Percentiles rank a stretch among this genome's conserved stretches.
Evolutionary conservation across 108 stramenopile genomes (phyloP).

Genomic region (Fistulifera pelliculosa): DNA sequence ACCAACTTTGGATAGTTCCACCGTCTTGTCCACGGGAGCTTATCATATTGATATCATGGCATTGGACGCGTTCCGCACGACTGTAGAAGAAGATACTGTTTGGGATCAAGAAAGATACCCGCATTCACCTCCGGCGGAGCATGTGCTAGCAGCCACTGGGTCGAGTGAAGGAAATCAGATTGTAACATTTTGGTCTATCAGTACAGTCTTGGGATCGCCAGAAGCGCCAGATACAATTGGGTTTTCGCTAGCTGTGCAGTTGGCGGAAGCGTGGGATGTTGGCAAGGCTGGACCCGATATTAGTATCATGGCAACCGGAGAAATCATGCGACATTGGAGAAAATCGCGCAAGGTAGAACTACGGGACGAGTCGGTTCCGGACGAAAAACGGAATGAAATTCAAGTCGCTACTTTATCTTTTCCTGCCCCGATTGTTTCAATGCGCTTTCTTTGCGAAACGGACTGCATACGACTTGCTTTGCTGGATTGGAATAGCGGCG

Average conservation of each 20-base stretch:
- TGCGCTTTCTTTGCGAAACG: slow-evolving; percentile 12
- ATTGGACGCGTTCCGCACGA: slow-evolving; percentile 47
- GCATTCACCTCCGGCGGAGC: slow-evolving; percentile 39
- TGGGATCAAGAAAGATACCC: slow-evolving; percentile 34
- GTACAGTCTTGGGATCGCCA: slow-evolving; percentile 11
- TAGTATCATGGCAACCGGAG: slow-evolving; percentile 33
- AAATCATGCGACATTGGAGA: slow-evolving; percentile 34
- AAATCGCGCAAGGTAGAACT: slow-evolving; percentile 17
- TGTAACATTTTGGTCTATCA: slow-evolving; percentile 38
- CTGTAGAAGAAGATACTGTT: slow-evolving; percentile 19
- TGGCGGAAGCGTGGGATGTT: slow-evolving; percentile 23
- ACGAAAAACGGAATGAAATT: not conserved
- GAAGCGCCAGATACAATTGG: slow-evolving; percentile 1
- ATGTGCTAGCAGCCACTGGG: slow-evolving; percentile 56
- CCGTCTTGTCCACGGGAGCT: slow-evolving; percentile 41
- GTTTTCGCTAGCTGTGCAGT: slow-evolving; percentile 20
- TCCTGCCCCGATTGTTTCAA: slow-evolving; percentile 28
- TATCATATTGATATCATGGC: slow-evolving; percentile 50
- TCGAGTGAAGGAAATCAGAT: slow-evolving; percentile 9
- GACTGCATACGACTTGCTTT: slow-evolving; percentile 26
- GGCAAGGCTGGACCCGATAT: slow-evolving; percentile 35
- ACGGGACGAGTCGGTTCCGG: slow-evolving; percentile 2
- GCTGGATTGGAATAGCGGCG: slow-evolving; percentile 71
- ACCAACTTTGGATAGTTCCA: not conserved
- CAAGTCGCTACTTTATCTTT: slow-evolving; percentile 24